A percentile compares a stretch with the other conserved stretches of the same genome.
These are phyloP conservation scores for Syzygium aromaticum DNA, from an alignment of 345 rosid genomes.

Conservation along the genomic window DNA sequence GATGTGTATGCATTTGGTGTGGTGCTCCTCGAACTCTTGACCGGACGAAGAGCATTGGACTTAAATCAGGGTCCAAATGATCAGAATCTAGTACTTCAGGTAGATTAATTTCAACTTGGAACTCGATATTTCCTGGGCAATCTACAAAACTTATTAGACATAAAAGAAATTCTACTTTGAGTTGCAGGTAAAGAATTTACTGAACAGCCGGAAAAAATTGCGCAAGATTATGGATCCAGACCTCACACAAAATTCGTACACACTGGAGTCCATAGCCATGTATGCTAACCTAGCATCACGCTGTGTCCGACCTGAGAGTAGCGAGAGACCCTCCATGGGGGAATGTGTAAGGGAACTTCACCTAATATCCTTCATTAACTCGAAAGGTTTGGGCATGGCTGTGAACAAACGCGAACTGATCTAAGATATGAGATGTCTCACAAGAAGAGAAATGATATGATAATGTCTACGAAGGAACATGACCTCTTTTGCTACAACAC, in stretches of 20 bases:
- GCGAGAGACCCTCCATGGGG: constrained; percentile 77
- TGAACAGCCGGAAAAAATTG: constrained; percentile 72
- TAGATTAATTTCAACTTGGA: constrained; percentile 3
- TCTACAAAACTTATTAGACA: background rate
- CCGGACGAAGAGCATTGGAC: constrained; percentile 95
- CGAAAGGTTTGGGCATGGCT: constrained; percentile 52
- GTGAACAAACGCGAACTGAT: constrained; percentile 45
- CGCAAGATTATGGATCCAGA: constrained; percentile 84
- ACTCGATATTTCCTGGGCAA: background rate
- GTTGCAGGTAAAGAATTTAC: constrained; percentile 71
- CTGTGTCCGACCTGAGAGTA: constrained; percentile 78
- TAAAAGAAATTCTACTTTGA: background rate
- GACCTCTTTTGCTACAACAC: background rate
- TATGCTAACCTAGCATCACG: constrained; percentile 90
- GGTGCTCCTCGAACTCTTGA: constrained; percentile 87
- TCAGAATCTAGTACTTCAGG: constrained; percentile 96
- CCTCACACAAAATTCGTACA: constrained; percentile 56
- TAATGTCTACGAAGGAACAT: background rate
- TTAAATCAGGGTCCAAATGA: constrained; percentile 75
- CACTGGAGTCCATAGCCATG: constrained; percentile 75
- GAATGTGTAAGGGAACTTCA: constrained; percentile 86
- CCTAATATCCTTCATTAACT: constrained; percentile 55
- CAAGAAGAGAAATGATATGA: background rate
- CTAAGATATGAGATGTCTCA: constrained; percentile 12
- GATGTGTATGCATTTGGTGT: constrained; percentile 98